phyloP scores from a whole-genome alignment of 1,284 basidiomycete species.

The Prillingera fragicola region DNA sequence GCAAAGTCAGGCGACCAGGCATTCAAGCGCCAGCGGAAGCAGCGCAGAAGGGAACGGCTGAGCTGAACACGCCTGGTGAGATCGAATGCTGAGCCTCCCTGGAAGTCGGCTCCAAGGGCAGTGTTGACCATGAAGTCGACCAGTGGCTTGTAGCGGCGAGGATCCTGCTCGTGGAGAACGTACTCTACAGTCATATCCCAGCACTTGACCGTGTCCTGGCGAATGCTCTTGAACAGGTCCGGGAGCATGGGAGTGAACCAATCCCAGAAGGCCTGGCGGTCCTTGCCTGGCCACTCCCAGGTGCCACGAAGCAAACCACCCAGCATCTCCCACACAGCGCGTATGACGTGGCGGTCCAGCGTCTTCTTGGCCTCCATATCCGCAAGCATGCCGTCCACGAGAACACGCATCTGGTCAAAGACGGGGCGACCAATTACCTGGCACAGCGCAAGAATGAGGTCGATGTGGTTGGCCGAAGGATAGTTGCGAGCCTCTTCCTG shows the following conservation, averaged over 20 bases:
- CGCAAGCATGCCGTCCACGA: slow-evolving; percentile 37
- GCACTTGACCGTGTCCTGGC: slow-evolving; percentile 67
- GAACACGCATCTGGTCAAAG: slow-evolving; percentile 33
- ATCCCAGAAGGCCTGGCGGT: slow-evolving; percentile 63
- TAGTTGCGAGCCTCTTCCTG: slow-evolving; percentile 47
- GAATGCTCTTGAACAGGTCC: slow-evolving; percentile 68
- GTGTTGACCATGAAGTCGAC: slow-evolving; percentile 66
- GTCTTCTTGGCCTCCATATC: slow-evolving; percentile 43
- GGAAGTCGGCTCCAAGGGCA: slow-evolving; percentile 71
- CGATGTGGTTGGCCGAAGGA: slow-evolving; percentile 48
- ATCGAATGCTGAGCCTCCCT: slow-evolving; percentile 67
- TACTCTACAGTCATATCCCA: slow-evolving; percentile 53
- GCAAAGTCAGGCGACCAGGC: slow-evolving; percentile 64
- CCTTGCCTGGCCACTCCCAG: slow-evolving; percentile 77
- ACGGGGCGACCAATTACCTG: slow-evolving; percentile 45
- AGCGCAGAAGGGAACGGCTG: slow-evolving; percentile 56
- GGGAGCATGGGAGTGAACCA: slow-evolving; percentile 73
- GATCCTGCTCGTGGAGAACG: slow-evolving; percentile 70
- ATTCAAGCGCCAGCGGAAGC: slow-evolving; percentile 70
- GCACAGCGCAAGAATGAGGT: slow-evolving; percentile 52
- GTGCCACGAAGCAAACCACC: slow-evolving; percentile 70
- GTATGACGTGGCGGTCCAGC: slow-evolving; percentile 80
- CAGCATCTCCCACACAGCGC: slow-evolving; percentile 81
- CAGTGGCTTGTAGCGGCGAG: slow-evolving; percentile 70
- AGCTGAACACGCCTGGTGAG: slow-evolving; percentile 44